Evolutionary conservation across 2,329 filamentous ascomycete species (phyloP).

Genomic region (Penicillium rolfsii): DNA sequence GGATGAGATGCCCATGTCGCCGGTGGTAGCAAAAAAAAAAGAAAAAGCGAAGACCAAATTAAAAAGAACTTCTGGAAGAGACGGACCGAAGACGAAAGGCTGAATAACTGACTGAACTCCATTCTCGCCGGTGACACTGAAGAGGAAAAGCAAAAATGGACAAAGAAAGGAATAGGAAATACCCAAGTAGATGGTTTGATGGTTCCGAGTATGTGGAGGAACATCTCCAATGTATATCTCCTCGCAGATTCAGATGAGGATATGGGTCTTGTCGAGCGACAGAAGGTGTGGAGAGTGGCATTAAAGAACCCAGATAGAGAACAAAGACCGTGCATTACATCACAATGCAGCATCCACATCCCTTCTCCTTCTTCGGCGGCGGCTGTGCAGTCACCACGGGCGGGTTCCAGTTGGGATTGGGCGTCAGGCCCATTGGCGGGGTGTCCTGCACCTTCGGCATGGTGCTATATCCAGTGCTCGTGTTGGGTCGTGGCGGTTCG

Average conservation of each 20-base stretch:
- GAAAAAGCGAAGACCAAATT: slow-evolving; percentile 13
- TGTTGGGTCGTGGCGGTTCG: slow-evolving; percentile 42
- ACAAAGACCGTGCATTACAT: slow-evolving; percentile 59
- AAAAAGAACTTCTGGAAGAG: slow-evolving; percentile 16
- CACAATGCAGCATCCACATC: slow-evolving; percentile 72
- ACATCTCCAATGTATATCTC: slow-evolving; percentile 25
- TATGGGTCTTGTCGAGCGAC: not conserved
- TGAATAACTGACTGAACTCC: slow-evolving; percentile 26
- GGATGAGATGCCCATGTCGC: slow-evolving; percentile 23
- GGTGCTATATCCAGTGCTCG: slow-evolving; percentile 54
- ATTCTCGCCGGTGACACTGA: slow-evolving; percentile 21
- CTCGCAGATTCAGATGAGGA: not conserved
- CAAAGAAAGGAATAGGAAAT: slow-evolving; percentile 18
- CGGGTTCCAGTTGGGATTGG: slow-evolving; percentile 46
- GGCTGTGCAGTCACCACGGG: slow-evolving; percentile 58
- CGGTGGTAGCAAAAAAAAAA: slow-evolving; percentile 1
- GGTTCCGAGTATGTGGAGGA: slow-evolving; percentile 16
- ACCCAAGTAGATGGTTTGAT: not conserved
- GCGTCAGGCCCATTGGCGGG: slow-evolving; percentile 39
- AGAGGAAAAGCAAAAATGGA: slow-evolving; percentile 18
- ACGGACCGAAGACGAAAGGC: slow-evolving; percentile 9
- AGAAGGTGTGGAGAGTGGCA: not conserved
- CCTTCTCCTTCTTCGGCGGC: slow-evolving; percentile 53
- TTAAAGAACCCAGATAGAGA: slow-evolving; percentile 16
- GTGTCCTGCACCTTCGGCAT: slow-evolving; percentile 52